phyloP scores from a whole-genome alignment of 805 yeast species.

The Geotrichum ghanense region DNA sequence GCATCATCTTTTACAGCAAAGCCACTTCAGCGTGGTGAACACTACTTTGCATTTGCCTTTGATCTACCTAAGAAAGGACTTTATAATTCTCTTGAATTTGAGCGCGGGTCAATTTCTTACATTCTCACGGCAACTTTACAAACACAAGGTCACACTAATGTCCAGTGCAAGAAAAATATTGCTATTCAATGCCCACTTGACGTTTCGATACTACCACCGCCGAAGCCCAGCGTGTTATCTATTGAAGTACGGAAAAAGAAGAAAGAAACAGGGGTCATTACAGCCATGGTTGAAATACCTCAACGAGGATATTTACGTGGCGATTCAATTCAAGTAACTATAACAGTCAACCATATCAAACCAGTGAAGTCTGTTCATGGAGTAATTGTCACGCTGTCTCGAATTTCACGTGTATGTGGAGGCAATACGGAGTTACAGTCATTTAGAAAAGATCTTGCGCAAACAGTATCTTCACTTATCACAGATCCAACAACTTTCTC shows the following conservation, averaged over 20 bases:
- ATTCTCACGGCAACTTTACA: conserved; percentile 36
- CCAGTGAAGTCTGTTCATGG: conserved; percentile 61
- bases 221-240: conserved; percentile 54
- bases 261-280: conserved; percentile 30
- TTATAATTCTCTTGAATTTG: conserved; percentile 68
- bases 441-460: conserved; percentile 75
- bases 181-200: conserved; percentile 64
- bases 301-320: conserved; percentile 69
- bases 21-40: conserved; percentile 46
- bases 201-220: conserved; percentile 50
- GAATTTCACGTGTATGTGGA: conserved; percentile 65
- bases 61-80: conserved; percentile 66
- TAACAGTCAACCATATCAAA: conserved; percentile 58
- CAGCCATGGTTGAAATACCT: conserved; percentile 34
- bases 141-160: conserved; percentile 14
- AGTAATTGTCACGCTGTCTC: conserved; percentile 62
- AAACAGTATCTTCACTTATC: conserved; percentile 62
- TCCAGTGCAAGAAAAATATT: conserved; percentile 42
- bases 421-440: conserved; percentile 46
- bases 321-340: conserved; percentile 62
- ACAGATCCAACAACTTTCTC: conserved; percentile 56
- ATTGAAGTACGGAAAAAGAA: conserved; percentile 39
- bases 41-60: conserved; percentile 76
- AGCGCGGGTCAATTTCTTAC: conserved; percentile 73
- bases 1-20: background rate